phyloP scores from a whole-genome alignment of 768 basidiomycete species.

The Serendipita vermifera region DNA sequence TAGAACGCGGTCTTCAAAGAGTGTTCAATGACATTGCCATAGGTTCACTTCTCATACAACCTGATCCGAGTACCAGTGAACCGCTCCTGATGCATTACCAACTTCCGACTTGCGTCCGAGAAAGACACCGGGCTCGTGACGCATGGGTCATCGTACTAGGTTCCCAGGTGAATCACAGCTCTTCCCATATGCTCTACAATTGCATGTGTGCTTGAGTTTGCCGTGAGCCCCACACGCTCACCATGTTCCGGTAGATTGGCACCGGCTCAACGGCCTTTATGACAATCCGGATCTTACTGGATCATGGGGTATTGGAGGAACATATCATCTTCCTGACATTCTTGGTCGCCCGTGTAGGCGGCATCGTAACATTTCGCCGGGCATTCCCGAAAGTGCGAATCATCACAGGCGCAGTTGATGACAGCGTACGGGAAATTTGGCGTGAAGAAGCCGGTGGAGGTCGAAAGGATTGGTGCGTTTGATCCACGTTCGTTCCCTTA shows the following conservation, averaged over 20 bases:
- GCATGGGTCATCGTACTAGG: conserved; percentile 83
- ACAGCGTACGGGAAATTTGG: conserved; percentile 63
- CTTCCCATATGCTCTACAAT: not conserved
- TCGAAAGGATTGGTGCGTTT: conserved; percentile 63
- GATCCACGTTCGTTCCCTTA: not conserved
- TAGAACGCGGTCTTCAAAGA: conserved; percentile 81
- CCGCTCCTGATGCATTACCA: conserved; percentile 72
- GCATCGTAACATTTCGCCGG: conserved; percentile 57
- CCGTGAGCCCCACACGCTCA: not conserved
- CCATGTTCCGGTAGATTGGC: conserved; percentile 47
- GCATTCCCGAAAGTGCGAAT: conserved; percentile 82
- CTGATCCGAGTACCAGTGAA: conserved; percentile 72
- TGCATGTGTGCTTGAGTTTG: not conserved
- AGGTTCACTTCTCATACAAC: conserved; percentile 84
- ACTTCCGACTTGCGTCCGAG: conserved; percentile 63
- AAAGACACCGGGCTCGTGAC: conserved; percentile 47
- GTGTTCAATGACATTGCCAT: conserved; percentile 77
- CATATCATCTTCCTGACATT: conserved; percentile 85
- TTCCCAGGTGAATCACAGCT: conserved; percentile 47
- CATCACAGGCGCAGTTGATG: conserved; percentile 74
- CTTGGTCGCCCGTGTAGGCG: conserved; percentile 72
- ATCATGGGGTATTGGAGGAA: conserved; percentile 78
- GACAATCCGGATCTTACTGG: conserved; percentile 85
- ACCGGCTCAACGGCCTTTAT: conserved; percentile 90
- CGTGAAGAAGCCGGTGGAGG: conserved; percentile 43